These are phyloP conservation scores for Talaromyces sp. DNA, from an alignment of 2,329 filamentous ascomycete species.

Conservation along the genomic window DNA sequence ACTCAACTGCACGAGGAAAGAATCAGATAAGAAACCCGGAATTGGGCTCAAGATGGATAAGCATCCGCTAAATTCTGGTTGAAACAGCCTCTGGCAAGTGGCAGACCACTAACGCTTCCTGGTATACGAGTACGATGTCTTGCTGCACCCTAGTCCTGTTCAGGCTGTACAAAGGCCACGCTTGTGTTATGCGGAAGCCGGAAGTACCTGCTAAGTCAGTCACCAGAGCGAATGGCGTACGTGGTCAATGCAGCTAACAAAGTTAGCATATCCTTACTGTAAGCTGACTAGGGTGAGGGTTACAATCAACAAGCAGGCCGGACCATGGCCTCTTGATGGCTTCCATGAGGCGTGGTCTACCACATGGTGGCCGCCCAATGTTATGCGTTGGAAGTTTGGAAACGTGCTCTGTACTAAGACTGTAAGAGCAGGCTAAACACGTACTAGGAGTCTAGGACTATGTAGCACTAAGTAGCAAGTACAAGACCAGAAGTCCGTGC, in stretches of 20 bases:
- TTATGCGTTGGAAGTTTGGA: background rate
- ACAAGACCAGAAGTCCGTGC: constrained; percentile 2
- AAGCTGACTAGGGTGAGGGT: background rate
- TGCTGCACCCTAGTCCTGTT: background rate
- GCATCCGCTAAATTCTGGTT: background rate
- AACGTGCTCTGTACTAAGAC: background rate
- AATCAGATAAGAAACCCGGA: constrained; percentile 4
- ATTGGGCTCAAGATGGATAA: constrained; percentile 2
- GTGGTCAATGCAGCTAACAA: background rate
- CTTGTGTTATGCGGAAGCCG: background rate
- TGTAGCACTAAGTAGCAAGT: too few species aligned
- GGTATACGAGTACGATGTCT: constrained; percentile 1
- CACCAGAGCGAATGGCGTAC: background rate
- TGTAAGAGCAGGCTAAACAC: background rate
- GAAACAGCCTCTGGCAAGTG: background rate
- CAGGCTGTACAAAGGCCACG: background rate
- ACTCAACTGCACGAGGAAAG: background rate
- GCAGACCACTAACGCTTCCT: background rate
- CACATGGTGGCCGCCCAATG: background rate
- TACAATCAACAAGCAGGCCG: background rate
- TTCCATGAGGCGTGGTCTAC: background rate
- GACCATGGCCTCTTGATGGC: too few species aligned
- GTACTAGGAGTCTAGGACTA: too few species aligned
- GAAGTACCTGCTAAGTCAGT: constrained; percentile 5
- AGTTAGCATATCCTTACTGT: background rate